Conservation (phyloP, 495 filamentous ascomycete genomes). For the Aspergillus heteromorphus region DNA sequence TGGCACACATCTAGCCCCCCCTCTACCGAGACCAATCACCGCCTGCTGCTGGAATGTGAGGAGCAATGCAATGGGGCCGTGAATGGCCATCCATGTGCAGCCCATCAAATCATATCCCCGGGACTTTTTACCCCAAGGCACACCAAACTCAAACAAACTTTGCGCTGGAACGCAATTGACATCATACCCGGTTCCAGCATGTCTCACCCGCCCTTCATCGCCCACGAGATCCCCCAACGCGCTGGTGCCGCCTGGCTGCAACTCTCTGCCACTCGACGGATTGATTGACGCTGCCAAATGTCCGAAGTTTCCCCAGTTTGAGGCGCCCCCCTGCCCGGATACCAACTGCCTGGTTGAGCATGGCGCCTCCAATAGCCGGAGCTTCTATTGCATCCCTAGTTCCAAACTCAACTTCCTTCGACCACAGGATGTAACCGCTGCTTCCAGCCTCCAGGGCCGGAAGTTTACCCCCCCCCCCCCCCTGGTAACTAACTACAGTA, state of each 20-base stretch:
- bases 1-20: too few species aligned
- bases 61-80: too few species aligned
- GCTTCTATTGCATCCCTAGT: slow-evolving; percentile 12
- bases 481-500: too few species aligned
- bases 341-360: slow-evolving; percentile 10
- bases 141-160: neutral
- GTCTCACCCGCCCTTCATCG: neutral
- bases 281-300: slow-evolving; percentile 2
- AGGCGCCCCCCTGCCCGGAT: neutral
- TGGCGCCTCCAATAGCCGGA: slow-evolving; percentile 11
- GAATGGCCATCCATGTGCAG: too few species aligned
- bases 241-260: too few species aligned
- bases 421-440: neutral
- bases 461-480: neutral
- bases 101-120: neutral
- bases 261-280: too few species aligned
- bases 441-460: neutral
- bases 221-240: neutral
- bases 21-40: too few species aligned
- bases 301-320: slow-evolving; percentile 6
- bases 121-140: neutral
- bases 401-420: neutral
- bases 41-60: too few species aligned
- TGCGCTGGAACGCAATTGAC: slow-evolving; percentile 3
- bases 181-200: slow-evolving; percentile 6